Evolutionary conservation across 805 yeast species (phyloP), one percentile per base, ranked within the genome.

Genomic region (Candida ficus): DNA sequence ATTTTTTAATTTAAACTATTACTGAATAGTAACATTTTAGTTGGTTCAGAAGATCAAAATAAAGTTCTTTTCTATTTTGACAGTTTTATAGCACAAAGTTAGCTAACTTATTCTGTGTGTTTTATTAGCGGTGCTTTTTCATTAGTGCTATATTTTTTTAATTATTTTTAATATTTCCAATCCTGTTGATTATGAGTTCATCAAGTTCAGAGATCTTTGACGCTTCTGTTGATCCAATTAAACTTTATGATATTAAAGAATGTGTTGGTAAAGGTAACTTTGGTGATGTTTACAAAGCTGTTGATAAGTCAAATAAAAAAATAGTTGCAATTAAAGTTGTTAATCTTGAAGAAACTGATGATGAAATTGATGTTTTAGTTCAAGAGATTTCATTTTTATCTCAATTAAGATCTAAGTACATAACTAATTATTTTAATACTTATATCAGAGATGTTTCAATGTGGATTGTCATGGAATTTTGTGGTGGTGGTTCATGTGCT

Each of bases 401-500:
- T 17, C 78, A 78, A 37, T 61, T 90, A 42, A 69, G 69, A 36
- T 77, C 83, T n/a, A 37, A 42, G 2, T 76, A 74, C 52, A 78
- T 93, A 38, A 87, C 93, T 2, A 69, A 71, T 33, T 79, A 80
- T 56, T 70, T 66, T 52, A 80, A 78, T 35, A 79, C 96, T 1
- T 75, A 78, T 53, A 60, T 83, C 5, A 67, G 70, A 33, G 87
- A 78, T 33, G 76, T 78, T 32, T 71, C 76, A 6, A 76, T 93
- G 77, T 90, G 89, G 83, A 85, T 91, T 35, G 82, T 82, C 5
- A 87, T 93, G 96, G 99, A 91, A 59, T 88, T 75, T 56, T 93
- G 98, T 61, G 96, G 91, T 11, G 97, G 95, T 22, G 96, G 97
- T 0, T 86, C 96, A 1, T 85, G 95, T 60, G 71, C 83, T 2